Evolutionary conservation across 73 alveolate genomes (phyloP), one percentile per base, ranked within the genome.

Genomic region (Stentor coeruleus): DNA sequence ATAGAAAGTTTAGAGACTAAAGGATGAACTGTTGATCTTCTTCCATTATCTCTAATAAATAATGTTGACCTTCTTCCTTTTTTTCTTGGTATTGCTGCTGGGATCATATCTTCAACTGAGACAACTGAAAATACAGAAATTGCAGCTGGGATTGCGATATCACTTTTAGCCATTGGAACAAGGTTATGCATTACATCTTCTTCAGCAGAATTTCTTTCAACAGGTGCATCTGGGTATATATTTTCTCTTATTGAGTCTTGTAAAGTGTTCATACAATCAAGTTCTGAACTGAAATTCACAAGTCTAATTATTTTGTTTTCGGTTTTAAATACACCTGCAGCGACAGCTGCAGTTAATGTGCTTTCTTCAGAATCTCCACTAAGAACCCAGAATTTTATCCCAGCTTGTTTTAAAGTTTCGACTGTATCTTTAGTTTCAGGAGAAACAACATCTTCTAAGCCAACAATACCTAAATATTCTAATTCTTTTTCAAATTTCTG

Each of bases 301-400:
- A 66, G 37, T 66, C 37, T 66, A 14, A 66, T 40, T 1, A 66
- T 66, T 31, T 31, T 0, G 33, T 20, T 26, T 66, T 66, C 79
- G 11, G n/a, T 66, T 20, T 33, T 31, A 33, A 66, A 66, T 20
- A 66, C n/a, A 66, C 33, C 37, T 66, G 79, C 79, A 0, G 79
- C n/a, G 3, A 66, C 40, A 1, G 40, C 79, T 33, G 79, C n/a
- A 0, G 79, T 0, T 33, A 66, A 1, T 20, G 79, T 66, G 79
- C 79, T 66, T 66, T 66, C 79, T 66, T 66, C 79, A 66, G 40
- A 20, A 66, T 66, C 79, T 31, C 79, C 79, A 2, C 79, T 66
- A 20, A 66, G 42, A 20, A 66, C 37, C 79, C 79, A 66, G 33
- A 66, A 20, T 66, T 66, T 66, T 66, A 66, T 66, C 33, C 79